Evolutionary conservation across 805 yeast genomes (phyloP).

Genomic region (Metschnikowia chrysomelidarum): DNA sequence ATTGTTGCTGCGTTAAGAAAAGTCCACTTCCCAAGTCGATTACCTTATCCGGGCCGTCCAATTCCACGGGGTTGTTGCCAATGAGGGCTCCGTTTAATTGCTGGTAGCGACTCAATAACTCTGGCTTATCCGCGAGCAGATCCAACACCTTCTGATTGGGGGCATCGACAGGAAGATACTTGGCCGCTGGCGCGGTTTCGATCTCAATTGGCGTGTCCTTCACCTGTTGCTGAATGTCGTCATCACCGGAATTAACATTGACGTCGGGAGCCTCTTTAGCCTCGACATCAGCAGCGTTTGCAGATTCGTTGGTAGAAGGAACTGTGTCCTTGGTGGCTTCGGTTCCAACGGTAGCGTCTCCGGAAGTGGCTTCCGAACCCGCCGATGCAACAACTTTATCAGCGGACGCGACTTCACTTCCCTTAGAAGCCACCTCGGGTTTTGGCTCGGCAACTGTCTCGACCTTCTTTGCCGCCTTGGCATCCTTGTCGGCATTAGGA

Average conservation of each 20-base stretch:
- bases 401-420: conserved; percentile 7
- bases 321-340: not conserved
- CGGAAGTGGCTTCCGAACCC: not conserved
- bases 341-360: not conserved
- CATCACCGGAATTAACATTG: conserved; percentile 20
- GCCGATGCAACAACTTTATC: not conserved
- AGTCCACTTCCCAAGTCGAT: conserved; percentile 55
- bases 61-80: conserved; percentile 41
- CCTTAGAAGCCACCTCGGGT: not conserved
- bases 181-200: conserved; percentile 31
- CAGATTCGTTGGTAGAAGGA: conserved; percentile 6
- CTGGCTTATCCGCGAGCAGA: conserved; percentile 46
- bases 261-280: conserved; percentile 4
- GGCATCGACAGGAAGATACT: conserved; percentile 33
- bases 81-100: conserved; percentile 49
- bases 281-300: conserved; percentile 9
- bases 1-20: conserved; percentile 52
- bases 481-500: conserved; percentile 33
- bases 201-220: conserved; percentile 36
- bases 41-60: conserved; percentile 49
- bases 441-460: not conserved
- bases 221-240: conserved; percentile 27
- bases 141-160: conserved; percentile 39
- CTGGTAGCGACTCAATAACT: conserved; percentile 45
- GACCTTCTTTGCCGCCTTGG: conserved; percentile 7